Conservation (phyloP, 768 basidiomycete genomes). For the Lentinula raphanica region DNA sequence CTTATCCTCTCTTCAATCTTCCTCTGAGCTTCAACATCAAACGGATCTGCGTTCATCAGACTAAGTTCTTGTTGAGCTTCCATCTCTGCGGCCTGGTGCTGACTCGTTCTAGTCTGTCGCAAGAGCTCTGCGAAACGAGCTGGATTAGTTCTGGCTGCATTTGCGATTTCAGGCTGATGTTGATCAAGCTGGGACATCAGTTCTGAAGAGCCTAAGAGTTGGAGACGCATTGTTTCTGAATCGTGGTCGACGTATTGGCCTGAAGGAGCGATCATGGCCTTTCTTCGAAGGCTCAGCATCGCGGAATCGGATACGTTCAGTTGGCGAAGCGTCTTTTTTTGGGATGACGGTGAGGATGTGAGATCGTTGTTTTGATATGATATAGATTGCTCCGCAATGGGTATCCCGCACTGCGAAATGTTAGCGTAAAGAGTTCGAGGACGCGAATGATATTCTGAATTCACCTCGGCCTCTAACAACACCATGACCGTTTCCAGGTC, state of each 20-base stretch:
- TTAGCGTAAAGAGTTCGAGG: not conserved
- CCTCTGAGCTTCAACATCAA: conserved; percentile 84
- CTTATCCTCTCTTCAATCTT: conserved; percentile 92
- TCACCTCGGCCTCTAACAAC: conserved; percentile 94
- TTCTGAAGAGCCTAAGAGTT: conserved; percentile 76
- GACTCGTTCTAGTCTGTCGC: conserved; percentile 47
- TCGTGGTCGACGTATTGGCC: conserved; percentile 57
- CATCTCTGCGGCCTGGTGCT: conserved; percentile 49
- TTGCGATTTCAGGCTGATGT: conserved; percentile 79
- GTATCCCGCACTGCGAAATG: conserved; percentile 62
- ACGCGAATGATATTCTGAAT: conserved; percentile 22
- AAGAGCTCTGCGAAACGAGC: conserved; percentile 71
- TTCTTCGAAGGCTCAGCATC: conserved; percentile 64
- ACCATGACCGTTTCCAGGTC: conserved; percentile 91
- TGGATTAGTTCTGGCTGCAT: conserved; percentile 65
- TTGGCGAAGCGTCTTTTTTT: conserved; percentile 60
- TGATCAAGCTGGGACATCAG: conserved; percentile 70
- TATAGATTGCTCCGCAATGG: conserved; percentile 67
- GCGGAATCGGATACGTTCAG: conserved; percentile 59
- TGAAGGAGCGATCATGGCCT: conserved; percentile 25
- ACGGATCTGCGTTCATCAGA: conserved; percentile 81
- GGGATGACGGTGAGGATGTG: conserved; percentile 29
- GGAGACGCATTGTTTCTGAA: conserved; percentile 86
- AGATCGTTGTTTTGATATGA: conserved; percentile 65
- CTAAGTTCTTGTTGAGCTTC: conserved; percentile 57